Evolutionary conservation across 352 stramenopile genomes (phyloP).

Genomic region (Blastocystis sp.): DNA sequence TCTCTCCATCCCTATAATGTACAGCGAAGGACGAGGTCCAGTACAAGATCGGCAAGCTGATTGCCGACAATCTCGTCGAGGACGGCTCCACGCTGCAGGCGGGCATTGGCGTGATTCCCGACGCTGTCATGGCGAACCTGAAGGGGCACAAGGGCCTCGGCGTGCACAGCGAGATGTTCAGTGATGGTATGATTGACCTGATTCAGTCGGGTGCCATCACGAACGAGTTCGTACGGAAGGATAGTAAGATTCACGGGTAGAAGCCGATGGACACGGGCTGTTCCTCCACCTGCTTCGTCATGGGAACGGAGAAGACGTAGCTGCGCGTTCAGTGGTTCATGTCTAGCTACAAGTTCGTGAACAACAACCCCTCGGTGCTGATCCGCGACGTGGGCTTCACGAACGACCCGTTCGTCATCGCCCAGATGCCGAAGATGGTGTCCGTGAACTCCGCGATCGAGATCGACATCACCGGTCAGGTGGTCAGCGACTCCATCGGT

Average conservation of each 20-base stretch:
- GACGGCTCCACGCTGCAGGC: conserved; percentile 71
- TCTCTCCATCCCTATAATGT: neutral
- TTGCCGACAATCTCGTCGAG: conserved; percentile 72
- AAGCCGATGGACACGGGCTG: conserved; percentile 36
- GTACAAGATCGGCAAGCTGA: conserved; percentile 72
- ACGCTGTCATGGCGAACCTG: conserved; percentile 72
- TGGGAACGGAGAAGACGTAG: conserved; percentile 71
- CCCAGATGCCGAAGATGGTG: conserved; percentile 73
- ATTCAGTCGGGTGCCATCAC: conserved; percentile 72
- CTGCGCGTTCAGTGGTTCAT: conserved; percentile 27
- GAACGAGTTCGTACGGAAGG: conserved; percentile 63
- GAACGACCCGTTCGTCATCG: conserved; percentile 73
- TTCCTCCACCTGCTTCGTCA: conserved; percentile 71
- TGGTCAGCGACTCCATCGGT: conserved; percentile 73
- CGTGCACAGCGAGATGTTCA: conserved; percentile 74
- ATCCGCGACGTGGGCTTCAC: conserved; percentile 71
- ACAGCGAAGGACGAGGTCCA: conserved; percentile 25
- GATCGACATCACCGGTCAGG: conserved; percentile 74
- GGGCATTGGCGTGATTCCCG: conserved; percentile 74
- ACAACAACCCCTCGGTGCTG: conserved; percentile 73
- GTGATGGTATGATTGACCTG: conserved; percentile 73
- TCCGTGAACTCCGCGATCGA: conserved; percentile 73
- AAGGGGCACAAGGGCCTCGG: conserved; percentile 71
- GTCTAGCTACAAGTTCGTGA: conserved; percentile 73
- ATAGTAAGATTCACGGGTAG: neutral